Conservation (phyloP, 176 grass and related monocot genomes). For the Zea mays region Zm-B73-REFERENCE-NAM-5.0 NC_050096.1:286386501-286387000, state of each 20-base stretch:
- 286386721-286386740: too few relatives aligned
- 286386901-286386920: conserved; percentile 26
- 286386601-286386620: conserved; percentile 21
- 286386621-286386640: not conserved
- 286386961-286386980: not conserved
- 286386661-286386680: not conserved
- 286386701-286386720: not conserved
- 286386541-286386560: not conserved
- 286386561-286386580: not conserved
- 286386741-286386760: too few relatives aligned
- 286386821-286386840: not conserved
- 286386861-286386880: conserved; percentile 13
- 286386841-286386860: conserved; percentile 27
- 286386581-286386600: not conserved
- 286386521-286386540: not conserved
- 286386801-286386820: not conserved
- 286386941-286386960: too few relatives aligned
- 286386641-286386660: not conserved
- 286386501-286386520: not conserved
- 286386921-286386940: conserved; percentile 31
- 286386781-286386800: too few relatives aligned
- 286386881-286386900: conserved; percentile 35
- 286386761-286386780: too few relatives aligned
- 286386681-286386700: not conserved
- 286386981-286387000: not conserved